Percentiles rank a stretch among this genome's conserved stretches.
Conservation (phyloP, 192 early-diverging fungal species). For the Allomyces javanicus region DNA sequence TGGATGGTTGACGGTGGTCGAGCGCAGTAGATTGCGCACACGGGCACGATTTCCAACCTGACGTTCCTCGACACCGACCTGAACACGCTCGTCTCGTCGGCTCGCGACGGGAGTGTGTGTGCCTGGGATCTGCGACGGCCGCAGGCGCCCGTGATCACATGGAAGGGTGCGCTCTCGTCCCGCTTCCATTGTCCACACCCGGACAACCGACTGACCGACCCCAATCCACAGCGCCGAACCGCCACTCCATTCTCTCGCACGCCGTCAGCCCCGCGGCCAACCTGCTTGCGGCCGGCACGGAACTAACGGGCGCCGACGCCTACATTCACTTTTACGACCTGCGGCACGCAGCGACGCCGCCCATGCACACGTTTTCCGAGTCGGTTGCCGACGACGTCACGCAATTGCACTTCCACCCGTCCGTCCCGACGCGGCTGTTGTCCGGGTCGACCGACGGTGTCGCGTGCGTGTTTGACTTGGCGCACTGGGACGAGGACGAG, state of each 20-base stretch:
- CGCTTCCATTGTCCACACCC: background rate
- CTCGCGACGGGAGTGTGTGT: conserved; percentile 38
- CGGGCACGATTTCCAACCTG: conserved; percentile 31
- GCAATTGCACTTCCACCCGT: conserved; percentile 47
- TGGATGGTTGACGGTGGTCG: no score
- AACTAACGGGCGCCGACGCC: conserved; percentile 18
- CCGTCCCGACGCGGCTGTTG: conserved; percentile 26
- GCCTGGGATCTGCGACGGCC: conserved; percentile 46
- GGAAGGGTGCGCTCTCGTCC: conserved; percentile 20
- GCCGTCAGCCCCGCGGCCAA: conserved; percentile 29
- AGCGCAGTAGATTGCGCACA: conserved; percentile 13
- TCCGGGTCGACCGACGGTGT: conserved; percentile 54
- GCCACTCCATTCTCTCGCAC: conserved; percentile 21
- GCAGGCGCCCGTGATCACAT: conserved; percentile 28
- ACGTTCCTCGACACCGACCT: conserved; percentile 1
- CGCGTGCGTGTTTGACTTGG: conserved; percentile 53
- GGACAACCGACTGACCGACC: no score
- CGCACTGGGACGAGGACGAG: conserved; percentile 70
- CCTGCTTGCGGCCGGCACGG: conserved; percentile 31
- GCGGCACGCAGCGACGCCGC: conserved; percentile 9
- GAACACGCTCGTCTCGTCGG: conserved; percentile 33
- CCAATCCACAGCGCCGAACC: conserved; percentile 8
- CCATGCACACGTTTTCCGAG: conserved; percentile 24
- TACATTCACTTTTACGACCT: conserved; percentile 28
- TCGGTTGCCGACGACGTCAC: conserved; percentile 63